These are phyloP conservation scores for Tetraselmis chui DNA, from an alignment of 139 green algal genomes.

Conservation along the genomic window DNA sequence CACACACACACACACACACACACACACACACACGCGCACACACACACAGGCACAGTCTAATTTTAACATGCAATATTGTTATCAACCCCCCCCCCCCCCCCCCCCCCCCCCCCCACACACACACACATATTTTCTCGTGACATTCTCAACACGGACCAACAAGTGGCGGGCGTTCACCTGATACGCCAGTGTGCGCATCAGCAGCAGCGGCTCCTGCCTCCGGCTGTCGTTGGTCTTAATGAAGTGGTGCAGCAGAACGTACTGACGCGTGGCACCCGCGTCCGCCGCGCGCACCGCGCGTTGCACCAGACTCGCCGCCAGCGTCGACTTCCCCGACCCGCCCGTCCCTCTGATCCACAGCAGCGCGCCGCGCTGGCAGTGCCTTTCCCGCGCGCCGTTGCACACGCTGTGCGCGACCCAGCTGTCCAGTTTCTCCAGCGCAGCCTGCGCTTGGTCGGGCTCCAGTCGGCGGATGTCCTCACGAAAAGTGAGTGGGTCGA, in stretches of 20 bases:
- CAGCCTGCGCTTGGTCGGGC: background rate
- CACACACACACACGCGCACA: no score
- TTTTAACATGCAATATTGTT: no score
- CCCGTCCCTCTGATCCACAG: background rate
- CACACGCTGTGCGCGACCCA: background rate
- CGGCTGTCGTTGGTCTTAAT: background rate
- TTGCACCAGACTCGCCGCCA: background rate
- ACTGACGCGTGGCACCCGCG: background rate
- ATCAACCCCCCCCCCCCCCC: no score
- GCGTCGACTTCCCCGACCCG: background rate
- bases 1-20: no score
- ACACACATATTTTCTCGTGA: no score
- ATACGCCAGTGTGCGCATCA: background rate
- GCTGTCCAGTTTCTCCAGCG: background rate
- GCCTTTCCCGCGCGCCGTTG: background rate
- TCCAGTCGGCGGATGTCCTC: background rate
- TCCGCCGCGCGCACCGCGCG: background rate
- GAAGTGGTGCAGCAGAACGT: background rate
- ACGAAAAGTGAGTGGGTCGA: background rate
- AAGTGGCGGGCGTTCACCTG: no score
- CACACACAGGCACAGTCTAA: no score
- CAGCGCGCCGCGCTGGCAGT: background rate
- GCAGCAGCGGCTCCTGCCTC: background rate
- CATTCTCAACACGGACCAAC: no score
- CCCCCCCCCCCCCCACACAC: no score